Percentiles rank a stretch among this genome's conserved stretches.
Evolutionary conservation across 768 basidiomycete genomes (phyloP).

Genomic region (Tricholoma bakamatsutake): DNA sequence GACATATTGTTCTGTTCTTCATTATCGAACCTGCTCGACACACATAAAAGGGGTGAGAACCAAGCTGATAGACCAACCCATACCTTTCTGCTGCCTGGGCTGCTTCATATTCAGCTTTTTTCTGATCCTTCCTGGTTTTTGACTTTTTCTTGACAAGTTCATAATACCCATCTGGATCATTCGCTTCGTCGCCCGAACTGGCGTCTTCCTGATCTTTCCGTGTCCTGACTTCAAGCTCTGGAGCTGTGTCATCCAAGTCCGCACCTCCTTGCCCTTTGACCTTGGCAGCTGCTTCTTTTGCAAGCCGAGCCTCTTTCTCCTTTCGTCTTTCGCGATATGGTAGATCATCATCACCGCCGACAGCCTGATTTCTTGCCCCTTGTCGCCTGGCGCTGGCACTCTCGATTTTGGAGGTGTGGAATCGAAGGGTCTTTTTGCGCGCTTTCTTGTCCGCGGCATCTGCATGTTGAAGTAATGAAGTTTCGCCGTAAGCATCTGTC

Average conservation of each 20-base stretch:
- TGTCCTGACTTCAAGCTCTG: conserved; percentile 33
- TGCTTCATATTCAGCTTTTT: conserved; percentile 78
- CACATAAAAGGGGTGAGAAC: conserved; percentile 3
- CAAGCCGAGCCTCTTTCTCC: conserved; percentile 50
- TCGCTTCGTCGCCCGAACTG: conserved; percentile 29
- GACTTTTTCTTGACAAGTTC: conserved; percentile 77
- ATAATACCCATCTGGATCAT: conserved; percentile 76
- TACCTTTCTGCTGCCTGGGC: conserved; percentile 52
- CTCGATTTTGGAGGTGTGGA: conserved; percentile 92
- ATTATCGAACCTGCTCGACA: conserved; percentile 19
- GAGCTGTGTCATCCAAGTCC: conserved; percentile 58
- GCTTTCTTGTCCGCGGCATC: conserved; percentile 83
- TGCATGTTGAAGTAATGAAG: conserved; percentile 54
- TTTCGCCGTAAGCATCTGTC: conserved; percentile 68
- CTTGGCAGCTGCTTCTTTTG: conserved; percentile 46
- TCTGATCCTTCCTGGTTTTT: conserved; percentile 68
- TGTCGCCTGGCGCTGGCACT: conserved; percentile 70
- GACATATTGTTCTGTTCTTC: conserved; percentile 28
- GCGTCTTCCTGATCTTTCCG: conserved; percentile 32
- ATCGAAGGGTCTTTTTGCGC: conserved; percentile 77
- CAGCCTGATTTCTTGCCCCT: conserved; percentile 60
- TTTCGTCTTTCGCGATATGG: conserved; percentile 78
- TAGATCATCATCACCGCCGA: conserved; percentile 92
- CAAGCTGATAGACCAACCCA: conserved; percentile 15
- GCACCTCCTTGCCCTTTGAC: conserved; percentile 50